These are phyloP conservation scores for Chaetomium strumarium DNA, from an alignment of 2,329 filamentous ascomycete species.

Conservation along the genomic window DNA sequence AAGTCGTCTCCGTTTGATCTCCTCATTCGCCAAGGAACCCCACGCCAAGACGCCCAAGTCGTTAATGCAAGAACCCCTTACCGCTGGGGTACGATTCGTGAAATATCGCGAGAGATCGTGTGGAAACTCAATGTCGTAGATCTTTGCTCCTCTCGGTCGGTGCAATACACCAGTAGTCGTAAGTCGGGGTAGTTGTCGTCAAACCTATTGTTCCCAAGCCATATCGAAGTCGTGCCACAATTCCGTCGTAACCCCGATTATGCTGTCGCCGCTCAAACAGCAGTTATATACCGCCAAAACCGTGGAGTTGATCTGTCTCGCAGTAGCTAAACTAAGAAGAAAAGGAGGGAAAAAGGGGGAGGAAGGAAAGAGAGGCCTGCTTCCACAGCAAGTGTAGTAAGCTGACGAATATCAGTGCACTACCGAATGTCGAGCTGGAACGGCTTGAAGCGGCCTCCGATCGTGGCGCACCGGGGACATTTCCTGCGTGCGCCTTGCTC, in stretches of 20 bases:
- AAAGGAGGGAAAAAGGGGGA: neutral
- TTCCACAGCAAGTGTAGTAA: neutral
- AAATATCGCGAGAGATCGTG: neutral
- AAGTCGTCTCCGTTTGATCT: neutral
- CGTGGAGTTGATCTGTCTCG: neutral
- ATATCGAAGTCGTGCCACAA: neutral
- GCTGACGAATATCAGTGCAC: neutral
- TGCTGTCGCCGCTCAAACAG: neutral
- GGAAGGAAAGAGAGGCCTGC: constrained; percentile 1
- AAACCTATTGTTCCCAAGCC: neutral
- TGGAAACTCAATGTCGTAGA: neutral
- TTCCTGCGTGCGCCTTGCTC: constrained; percentile 70
- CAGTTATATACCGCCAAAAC: neutral
- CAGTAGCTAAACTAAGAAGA: no score
- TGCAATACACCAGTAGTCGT: neutral
- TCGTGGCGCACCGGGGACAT: constrained; percentile 72
- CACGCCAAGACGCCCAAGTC: neutral
- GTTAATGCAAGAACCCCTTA: neutral
- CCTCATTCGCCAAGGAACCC: neutral
- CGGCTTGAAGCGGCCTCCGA: constrained; percentile 75
- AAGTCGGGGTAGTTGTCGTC: neutral
- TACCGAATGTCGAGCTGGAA: constrained; percentile 69
- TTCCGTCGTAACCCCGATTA: neutral
- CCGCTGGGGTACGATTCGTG: neutral
- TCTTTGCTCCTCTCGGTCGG: neutral